Evolutionary conservation across 176 grass and related monocot genomes (phyloP).

Genomic region (Eremochloa ophiuroides): DNA sequence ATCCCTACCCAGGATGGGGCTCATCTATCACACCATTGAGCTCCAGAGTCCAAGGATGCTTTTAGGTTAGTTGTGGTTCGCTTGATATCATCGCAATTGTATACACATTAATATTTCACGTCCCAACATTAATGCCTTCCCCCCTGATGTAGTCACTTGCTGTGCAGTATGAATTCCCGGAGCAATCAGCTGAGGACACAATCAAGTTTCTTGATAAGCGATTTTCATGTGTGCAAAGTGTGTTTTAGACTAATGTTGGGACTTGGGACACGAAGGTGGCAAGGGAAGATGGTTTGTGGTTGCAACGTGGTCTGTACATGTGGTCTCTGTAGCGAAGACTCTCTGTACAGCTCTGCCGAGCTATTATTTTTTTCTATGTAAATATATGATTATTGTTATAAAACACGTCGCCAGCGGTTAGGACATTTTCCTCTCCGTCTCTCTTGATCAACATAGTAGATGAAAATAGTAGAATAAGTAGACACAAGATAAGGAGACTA

Average conservation of each 20-base stretch:
- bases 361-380: no score
- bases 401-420: no score
- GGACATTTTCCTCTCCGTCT: no score
- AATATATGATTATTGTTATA: no score
- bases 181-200: not conserved
- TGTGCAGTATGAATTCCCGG: not conserved
- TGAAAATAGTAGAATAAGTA: no score
- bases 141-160: not conserved
- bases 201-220: not conserved
- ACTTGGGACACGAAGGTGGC: not conserved
- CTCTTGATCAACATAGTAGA: no score
- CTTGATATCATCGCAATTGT: not conserved
- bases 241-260: not conserved
- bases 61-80: not conserved
- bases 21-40: not conserved
- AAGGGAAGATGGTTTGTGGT: not conserved
- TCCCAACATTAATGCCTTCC: not conserved
- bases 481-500: no score
- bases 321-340: not conserved
- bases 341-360: not conserved
- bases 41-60: constrained; percentile 21
- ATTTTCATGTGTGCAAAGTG: not conserved
- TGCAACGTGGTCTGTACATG: no score
- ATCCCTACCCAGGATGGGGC: no score
- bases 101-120: no score